Evolutionary conservation across 2,329 filamentous ascomycete species (phyloP).

Genomic region (Colletotrichum sp.): DNA sequence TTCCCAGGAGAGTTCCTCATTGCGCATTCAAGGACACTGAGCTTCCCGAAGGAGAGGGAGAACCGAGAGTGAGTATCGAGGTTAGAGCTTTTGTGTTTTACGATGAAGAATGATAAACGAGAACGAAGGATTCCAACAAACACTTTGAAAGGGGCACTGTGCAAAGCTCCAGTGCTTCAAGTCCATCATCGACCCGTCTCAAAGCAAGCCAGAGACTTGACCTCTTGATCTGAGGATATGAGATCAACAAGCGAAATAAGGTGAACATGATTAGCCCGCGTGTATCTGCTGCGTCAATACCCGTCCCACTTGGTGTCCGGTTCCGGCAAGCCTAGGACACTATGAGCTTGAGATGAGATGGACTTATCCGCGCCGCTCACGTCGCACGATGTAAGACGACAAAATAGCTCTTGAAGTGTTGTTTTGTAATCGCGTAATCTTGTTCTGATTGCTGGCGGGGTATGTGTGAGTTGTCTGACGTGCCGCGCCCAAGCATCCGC

Average conservation of each 20-base stretch:
- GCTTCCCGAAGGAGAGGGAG: conserved; percentile 55
- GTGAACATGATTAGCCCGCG: not conserved
- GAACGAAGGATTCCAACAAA: not conserved
- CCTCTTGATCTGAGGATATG: not conserved
- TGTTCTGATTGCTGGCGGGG: not conserved
- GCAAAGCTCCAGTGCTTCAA: not conserved
- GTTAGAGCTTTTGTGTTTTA: conserved; percentile 70
- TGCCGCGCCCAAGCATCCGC: not conserved
- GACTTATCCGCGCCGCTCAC: not conserved
- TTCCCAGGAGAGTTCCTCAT: conserved; percentile 56
- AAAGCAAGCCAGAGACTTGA: not conserved
- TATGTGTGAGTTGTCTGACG: not conserved
- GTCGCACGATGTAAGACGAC: not conserved
- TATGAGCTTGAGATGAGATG: not conserved
- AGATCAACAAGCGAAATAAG: not conserved
- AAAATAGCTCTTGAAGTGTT: not conserved
- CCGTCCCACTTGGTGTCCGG: not conserved
- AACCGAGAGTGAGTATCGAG: conserved; percentile 72
- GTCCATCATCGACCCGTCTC: not conserved
- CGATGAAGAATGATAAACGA: conserved; percentile 27
- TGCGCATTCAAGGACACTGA: conserved; percentile 51
- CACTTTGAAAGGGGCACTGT: not conserved
- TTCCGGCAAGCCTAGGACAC: not conserved
- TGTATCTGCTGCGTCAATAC: not conserved
- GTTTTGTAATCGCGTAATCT: not conserved